Conservation (phyloP, 805 yeast genomes). For the Ogataea pini region DNA sequence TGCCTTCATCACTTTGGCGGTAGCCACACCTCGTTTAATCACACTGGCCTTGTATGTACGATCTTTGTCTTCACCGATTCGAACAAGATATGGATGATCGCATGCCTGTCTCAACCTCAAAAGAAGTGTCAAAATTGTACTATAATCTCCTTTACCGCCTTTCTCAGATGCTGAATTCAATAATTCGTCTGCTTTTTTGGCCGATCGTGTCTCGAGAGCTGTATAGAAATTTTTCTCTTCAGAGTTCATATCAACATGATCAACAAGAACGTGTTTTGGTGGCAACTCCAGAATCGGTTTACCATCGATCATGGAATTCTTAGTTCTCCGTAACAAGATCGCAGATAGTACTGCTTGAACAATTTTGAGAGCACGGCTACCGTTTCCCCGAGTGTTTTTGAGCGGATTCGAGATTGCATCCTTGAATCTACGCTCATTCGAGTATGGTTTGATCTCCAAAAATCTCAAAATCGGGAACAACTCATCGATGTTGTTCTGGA, state of each 20-base stretch:
- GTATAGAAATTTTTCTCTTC: constrained; percentile 60
- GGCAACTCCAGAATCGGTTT: constrained; percentile 74
- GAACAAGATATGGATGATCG: constrained; percentile 73
- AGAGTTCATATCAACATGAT: constrained; percentile 49
- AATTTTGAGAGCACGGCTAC: constrained; percentile 48
- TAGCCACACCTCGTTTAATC: constrained; percentile 32
- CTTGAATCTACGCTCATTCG: constrained; percentile 55
- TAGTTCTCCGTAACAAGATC: constrained; percentile 73
- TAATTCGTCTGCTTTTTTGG: constrained; percentile 50
- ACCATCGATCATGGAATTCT: constrained; percentile 72
- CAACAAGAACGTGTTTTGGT: constrained; percentile 51
- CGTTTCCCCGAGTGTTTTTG: constrained; percentile 35
- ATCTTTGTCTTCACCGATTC: constrained; percentile 54
- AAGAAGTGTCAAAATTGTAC: constrained; percentile 67
- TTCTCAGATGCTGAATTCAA: constrained; percentile 30
- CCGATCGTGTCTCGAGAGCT: constrained; percentile 55
- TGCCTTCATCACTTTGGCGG: constrained; percentile 23
- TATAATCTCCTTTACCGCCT: constrained; percentile 39
- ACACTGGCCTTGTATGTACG: constrained; percentile 37
- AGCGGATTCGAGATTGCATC: constrained; percentile 58
- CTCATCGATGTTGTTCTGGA: constrained; percentile 57
- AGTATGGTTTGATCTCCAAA: constrained; percentile 62
- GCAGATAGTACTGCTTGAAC: constrained; percentile 72
- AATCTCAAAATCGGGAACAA: constrained; percentile 53
- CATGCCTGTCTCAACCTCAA: constrained; percentile 86